Base-by-base conservation (phyloP, 805 yeast species). In the Limtongia smithiae region DNA sequence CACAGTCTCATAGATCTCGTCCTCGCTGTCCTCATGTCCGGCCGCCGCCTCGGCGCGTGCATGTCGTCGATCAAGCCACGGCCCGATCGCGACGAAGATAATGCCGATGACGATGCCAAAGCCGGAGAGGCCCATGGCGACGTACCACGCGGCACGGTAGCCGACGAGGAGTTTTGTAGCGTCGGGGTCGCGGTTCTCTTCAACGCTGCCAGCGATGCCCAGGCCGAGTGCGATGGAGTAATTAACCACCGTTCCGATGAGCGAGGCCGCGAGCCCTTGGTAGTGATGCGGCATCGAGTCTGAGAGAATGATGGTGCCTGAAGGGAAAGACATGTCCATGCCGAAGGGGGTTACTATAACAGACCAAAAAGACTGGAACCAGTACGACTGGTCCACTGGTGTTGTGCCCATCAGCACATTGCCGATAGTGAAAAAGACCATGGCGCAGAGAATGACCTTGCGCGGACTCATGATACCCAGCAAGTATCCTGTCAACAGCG, bases 191-290 rank as follows among this genome's bases (percentile, higher is more conserved):
- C n/a, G n/a, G n/a, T n/a, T n/a, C n/a, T n/a, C n/a, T n/a, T 83
- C 85, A 2, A 81, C 83, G 2, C 83, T 78, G n/a, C 81, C 80
- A 2, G 85, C 83, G 37, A 85, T 69, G 8, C 89, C 91, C 28
- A 85, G 68, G 32, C 82, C 79, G n/a, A 84, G 63, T 0, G 89
- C 79, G 62, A 78, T 82, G 0, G 89, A 79, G 62, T 85, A 85
- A 63, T 82, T 85, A 11, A 82, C 79, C 58, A 82, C 79, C 0
- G 93, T 83, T 18, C 82, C 74, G 3, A 83, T 81, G 42, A 85
- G 68, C 0, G 88, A 81, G 0, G 88, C 89, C 0, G 89, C 90
- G 75, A 82, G 78, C 7, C 91, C 93, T 66, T 85, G 93, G 57
- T 81, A 79, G 50, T 75, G 70, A 41, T 71, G 64, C 0, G 90